A percentile compares a stretch with the other conserved stretches of the same genome.
Conservation (phyloP, 495 filamentous ascomycete genomes). For the Arthonia radiata region DNA sequence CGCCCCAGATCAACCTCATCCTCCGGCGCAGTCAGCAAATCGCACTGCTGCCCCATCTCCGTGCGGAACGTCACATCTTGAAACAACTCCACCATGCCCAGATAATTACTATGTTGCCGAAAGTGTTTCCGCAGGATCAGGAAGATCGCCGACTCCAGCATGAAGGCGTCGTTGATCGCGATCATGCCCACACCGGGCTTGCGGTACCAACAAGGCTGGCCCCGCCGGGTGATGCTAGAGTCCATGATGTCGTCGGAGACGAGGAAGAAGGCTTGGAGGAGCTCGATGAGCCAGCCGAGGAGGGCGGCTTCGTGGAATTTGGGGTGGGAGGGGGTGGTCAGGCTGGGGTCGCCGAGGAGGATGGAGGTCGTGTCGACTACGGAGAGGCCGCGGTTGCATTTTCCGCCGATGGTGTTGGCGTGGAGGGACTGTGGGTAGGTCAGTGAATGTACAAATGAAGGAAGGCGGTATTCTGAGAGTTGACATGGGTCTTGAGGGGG, state of each 20-base stretch:
- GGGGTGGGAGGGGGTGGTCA: conserved; percentile 37
- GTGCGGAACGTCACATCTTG: conserved; percentile 84
- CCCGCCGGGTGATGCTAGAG: conserved; percentile 70
- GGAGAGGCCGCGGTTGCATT: conserved; percentile 97
- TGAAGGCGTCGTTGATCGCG: conserved; percentile 95
- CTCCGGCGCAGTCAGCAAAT: conserved; percentile 88
- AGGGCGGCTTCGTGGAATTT: conserved; percentile 64
- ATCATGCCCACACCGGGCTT: conserved; percentile 69
- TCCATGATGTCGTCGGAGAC: conserved; percentile 99
- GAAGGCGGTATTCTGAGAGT: conserved; percentile 1
- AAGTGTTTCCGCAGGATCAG: conserved; percentile 80
- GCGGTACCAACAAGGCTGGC: conserved; percentile 86
- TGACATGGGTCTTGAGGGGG: conserved; percentile 1
- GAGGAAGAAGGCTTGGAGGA: conserved; percentile 95
- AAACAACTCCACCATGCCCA: conserved; percentile 83
- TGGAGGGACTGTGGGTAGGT: conserved; percentile 34
- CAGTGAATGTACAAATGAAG: conserved; percentile 6
- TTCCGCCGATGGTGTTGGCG: conserved; percentile 75
- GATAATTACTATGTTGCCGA: conserved; percentile 57
- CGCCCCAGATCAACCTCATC: conserved; percentile 73
- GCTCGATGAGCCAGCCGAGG: conserved; percentile 89
- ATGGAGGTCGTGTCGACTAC: conserved; percentile 72
- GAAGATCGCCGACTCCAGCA: conserved; percentile 83
- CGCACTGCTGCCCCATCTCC: conserved; percentile 80
- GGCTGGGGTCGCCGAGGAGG: conserved; percentile 44